A percentile compares a stretch with the other conserved stretches of the same genome.
Conservation (phyloP, 2,329 filamentous ascomycete species). For the Elsinoe batatas region DNA sequence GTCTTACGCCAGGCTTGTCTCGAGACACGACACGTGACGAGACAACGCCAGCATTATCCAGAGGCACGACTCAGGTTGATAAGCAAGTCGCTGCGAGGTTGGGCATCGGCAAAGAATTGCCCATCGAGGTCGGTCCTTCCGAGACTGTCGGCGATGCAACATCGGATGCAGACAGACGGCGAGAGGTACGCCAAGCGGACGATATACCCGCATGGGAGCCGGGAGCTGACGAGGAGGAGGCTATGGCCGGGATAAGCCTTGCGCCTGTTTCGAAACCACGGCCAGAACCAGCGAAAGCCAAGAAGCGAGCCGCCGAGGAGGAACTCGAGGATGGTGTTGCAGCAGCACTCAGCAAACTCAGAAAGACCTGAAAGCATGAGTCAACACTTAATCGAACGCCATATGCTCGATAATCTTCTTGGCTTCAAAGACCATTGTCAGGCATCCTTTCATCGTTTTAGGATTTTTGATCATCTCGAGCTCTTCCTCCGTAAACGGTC, state of each 20-base stretch:
- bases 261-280: neutral
- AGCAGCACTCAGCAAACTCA: slow-evolving; percentile 48
- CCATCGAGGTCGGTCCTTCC: slow-evolving; percentile 16
- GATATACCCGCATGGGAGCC: slow-evolving; percentile 19
- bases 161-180: slow-evolving; percentile 30
- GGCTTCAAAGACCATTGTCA: slow-evolving; percentile 24
- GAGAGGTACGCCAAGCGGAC: slow-evolving; percentile 27
- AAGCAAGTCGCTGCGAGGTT: slow-evolving; percentile 23
- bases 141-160: slow-evolving; percentile 17
- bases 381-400: slow-evolving; percentile 13
- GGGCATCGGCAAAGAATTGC: slow-evolving; percentile 25
- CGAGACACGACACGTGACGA: slow-evolving; percentile 4
- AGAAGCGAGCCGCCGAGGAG: slow-evolving; percentile 33
- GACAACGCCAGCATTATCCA: slow-evolving; percentile 18
- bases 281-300: slow-evolving; percentile 16
- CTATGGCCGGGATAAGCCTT: slow-evolving; percentile 24
- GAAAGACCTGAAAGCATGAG: slow-evolving; percentile 24
- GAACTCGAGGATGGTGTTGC: slow-evolving; percentile 49
- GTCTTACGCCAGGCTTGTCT: slow-evolving; percentile 8
- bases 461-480: slow-evolving; percentile 20
- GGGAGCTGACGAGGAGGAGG: slow-evolving; percentile 39
- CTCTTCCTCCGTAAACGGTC: neutral
- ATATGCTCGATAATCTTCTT: slow-evolving; percentile 23
- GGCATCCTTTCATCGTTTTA: slow-evolving; percentile 19
- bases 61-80: slow-evolving; percentile 23